Conservation (phyloP, 208 protist genomes). For the Leishmania mexicana region DNA sequence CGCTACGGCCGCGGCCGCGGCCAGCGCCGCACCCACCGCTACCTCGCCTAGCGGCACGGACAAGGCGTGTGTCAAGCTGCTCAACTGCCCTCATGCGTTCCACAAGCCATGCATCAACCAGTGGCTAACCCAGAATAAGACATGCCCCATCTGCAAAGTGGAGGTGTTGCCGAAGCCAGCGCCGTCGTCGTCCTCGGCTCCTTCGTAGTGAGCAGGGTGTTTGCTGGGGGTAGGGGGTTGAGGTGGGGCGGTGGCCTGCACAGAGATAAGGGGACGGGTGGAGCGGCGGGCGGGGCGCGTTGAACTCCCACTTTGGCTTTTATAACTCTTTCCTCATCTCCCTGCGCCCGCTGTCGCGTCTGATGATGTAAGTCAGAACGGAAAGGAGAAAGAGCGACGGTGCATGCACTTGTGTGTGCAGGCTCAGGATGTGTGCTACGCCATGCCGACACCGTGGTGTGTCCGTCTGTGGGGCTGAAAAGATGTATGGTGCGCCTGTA, state of each 20-base stretch:
- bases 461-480: background rate
- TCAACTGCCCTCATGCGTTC: slow-evolving; percentile 69
- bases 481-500: background rate
- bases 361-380: background rate
- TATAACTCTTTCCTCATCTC: background rate
- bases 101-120: slow-evolving; percentile 71
- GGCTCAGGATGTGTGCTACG: background rate
- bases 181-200: background rate
- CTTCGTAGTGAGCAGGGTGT: background rate
- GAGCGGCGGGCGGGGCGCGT: background rate
- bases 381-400: background rate
- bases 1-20: slow-evolving; percentile 3
- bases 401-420: background rate
- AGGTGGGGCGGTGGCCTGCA: background rate
- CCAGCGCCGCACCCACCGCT: background rate
- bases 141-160: slow-evolving; percentile 69
- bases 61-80: slow-evolving; percentile 36
- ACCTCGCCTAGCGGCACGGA: background rate
- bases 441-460: background rate
- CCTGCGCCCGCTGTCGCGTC: background rate
- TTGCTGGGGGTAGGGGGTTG: background rate
- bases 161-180: slow-evolving; percentile 47
- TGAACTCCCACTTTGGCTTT: background rate
- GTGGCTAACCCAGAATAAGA: slow-evolving; percentile 71
- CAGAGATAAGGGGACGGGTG: background rate